Percentiles rank a stretch among this genome's conserved stretches.
Evolutionary conservation across 495 filamentous ascomycete species (phyloP).

Genomic region (Podospora pseudocomata): DNA sequence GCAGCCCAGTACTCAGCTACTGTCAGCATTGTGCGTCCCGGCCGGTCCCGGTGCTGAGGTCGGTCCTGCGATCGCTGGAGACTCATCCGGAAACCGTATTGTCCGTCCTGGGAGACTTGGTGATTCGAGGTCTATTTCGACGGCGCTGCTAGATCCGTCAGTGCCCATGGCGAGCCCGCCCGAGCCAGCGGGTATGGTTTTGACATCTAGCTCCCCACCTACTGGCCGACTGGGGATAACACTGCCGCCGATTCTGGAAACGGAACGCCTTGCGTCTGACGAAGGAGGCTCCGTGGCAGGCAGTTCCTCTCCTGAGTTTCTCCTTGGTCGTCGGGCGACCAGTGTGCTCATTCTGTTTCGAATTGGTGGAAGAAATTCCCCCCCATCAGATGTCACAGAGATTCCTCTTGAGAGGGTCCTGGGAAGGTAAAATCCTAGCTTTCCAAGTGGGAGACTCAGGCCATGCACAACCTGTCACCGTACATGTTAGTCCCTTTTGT

Average conservation of each 20-base stretch:
- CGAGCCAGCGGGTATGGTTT: not conserved
- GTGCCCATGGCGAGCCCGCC: not conserved
- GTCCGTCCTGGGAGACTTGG: slow-evolving; percentile 24
- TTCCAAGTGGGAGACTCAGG: slow-evolving; percentile 77
- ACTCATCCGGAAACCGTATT: slow-evolving; percentile 47
- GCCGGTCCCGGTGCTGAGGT: not conserved
- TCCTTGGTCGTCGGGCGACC: slow-evolving; percentile 25
- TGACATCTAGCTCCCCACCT: not conserved
- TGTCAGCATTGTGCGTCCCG: not conserved
- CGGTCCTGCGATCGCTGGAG: not conserved
- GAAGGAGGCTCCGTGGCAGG: slow-evolving; percentile 7
- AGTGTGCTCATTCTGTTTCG: slow-evolving; percentile 26
- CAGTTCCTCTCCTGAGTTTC: slow-evolving; percentile 19
- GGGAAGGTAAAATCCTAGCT: slow-evolving; percentile 75
- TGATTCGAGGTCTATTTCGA: slow-evolving; percentile 1
- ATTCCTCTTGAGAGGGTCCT: slow-evolving; percentile 63
- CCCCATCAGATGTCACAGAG: slow-evolving; percentile 18
- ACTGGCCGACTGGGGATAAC: slow-evolving; percentile 22
- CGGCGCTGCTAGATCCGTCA: not conserved
- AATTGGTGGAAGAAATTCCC: slow-evolving; percentile 20
- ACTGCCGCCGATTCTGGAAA: slow-evolving; percentile 49
- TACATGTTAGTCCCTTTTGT: too few species aligned
- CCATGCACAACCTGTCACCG: slow-evolving; percentile 70
- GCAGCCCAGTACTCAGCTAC: not conserved
- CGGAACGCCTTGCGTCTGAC: slow-evolving; percentile 31